phyloP scores from a whole-genome alignment of 1,284 basidiomycete genomes.

The Rhizopogon parksii region DNA sequence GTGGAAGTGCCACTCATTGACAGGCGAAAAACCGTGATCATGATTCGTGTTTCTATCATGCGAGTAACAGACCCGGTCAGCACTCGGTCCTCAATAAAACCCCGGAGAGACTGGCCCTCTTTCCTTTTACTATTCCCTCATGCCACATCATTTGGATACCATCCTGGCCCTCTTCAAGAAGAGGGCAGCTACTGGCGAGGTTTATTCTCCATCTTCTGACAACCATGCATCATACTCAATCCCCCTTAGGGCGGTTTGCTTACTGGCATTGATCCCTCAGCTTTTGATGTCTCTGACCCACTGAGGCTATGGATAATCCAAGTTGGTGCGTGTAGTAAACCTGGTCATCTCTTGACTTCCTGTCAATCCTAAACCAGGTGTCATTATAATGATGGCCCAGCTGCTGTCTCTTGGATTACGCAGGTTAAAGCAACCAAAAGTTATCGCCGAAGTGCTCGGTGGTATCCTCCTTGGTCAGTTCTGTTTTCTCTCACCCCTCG shows the following conservation, averaged over 20 bases:
- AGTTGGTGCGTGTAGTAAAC: conserved; percentile 48
- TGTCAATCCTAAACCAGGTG: conserved; percentile 10
- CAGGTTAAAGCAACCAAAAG: conserved; percentile 79
- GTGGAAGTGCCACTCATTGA: too few species aligned
- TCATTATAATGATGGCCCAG: conserved; percentile 70
- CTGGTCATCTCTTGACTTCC: neutral
- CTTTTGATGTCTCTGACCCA: conserved; percentile 62
- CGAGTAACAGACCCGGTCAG: too few species aligned
- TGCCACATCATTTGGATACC: conserved; percentile 35
- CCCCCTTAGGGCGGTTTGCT: conserved; percentile 58
- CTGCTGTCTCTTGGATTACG: conserved; percentile 64
- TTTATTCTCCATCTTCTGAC: conserved; percentile 13
- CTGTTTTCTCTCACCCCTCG: too few species aligned
- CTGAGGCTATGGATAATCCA: conserved; percentile 88
- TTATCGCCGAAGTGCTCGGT: conserved; percentile 82
- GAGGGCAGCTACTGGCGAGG: conserved; percentile 37
- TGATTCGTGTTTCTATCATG: too few species aligned
- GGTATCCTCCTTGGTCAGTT: conserved; percentile 75
- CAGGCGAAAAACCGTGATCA: too few species aligned
- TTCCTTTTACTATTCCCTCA: conserved; percentile 5
- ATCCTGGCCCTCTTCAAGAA: conserved; percentile 33
- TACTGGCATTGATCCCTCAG: conserved; percentile 64
- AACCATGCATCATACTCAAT: conserved; percentile 1
- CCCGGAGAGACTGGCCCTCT: too few species aligned
- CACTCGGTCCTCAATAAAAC: conserved; percentile 22